phyloP scores from a whole-genome alignment of 1,284 basidiomycete species.

The Coriolopsis trogii region DNA sequence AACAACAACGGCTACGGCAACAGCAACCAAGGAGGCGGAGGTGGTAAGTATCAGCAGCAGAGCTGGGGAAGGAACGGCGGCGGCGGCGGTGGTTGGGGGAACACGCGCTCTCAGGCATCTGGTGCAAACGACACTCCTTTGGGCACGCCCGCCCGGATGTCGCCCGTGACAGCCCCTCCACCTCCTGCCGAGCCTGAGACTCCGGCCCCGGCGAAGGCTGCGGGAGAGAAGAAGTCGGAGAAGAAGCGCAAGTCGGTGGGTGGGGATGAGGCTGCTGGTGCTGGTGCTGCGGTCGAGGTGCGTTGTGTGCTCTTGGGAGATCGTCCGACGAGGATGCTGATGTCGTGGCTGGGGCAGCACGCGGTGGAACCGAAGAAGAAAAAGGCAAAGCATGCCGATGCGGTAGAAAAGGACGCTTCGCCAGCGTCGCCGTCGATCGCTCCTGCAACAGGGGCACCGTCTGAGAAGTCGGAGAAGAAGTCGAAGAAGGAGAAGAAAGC shows the following conservation, averaged over 20 bases:
- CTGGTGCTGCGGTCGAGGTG: constrained; percentile 14
- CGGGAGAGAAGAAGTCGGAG: constrained; percentile 25
- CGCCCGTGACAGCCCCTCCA: constrained; percentile 38
- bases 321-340: background rate
- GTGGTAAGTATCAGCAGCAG: constrained; percentile 34
- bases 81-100: constrained; percentile 16
- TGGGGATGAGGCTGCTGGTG: constrained; percentile 11
- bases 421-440: constrained; percentile 17
- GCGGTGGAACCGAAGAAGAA: constrained; percentile 31
- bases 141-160: constrained; percentile 61
- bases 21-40: constrained; percentile 11
- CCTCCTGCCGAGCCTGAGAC: constrained; percentile 18
- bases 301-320: background rate
- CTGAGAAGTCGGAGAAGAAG: constrained; percentile 25
- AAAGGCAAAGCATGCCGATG: constrained; percentile 29
- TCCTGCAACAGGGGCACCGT: constrained; percentile 1
- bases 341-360: constrained; percentile 2
- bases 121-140: constrained; percentile 72
- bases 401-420: background rate
- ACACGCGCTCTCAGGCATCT: constrained; percentile 44
- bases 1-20: constrained; percentile 6
- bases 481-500: constrained; percentile 26
- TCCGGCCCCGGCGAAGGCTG: constrained; percentile 1
- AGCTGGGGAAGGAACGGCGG: constrained; percentile 24
- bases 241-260: constrained; percentile 32